Conservation (phyloP, 1,284 basidiomycete genomes). For the Gomphus bonarii region DNA sequence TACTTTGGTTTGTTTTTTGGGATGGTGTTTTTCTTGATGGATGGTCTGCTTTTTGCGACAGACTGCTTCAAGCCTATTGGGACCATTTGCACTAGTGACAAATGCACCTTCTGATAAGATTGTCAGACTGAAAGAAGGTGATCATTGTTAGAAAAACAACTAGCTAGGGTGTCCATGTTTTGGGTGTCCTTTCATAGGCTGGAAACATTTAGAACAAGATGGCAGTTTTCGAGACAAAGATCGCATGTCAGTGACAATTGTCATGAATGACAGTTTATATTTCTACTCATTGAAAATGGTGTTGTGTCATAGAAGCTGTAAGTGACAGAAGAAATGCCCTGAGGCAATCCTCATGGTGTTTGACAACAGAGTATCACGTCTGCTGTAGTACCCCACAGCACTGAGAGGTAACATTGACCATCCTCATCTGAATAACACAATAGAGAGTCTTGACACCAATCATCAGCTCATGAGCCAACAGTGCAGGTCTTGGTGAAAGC, state of each 20-base stretch:
- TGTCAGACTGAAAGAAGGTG: background rate
- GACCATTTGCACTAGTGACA: background rate
- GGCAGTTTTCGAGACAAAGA: background rate
- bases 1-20: background rate
- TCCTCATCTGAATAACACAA: too few relatives aligned
- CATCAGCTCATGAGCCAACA: too few relatives aligned
- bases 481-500: too few relatives aligned
- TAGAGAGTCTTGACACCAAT: too few relatives aligned
- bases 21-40: background rate
- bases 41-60: background rate
- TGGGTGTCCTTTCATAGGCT: background rate
- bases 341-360: background rate
- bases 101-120: background rate
- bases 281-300: too few relatives aligned
- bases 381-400: too few relatives aligned
- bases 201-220: background rate
- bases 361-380: too few relatives aligned
- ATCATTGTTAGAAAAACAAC: background rate
- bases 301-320: too few relatives aligned
- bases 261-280: background rate
- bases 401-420: too few relatives aligned
- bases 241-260: background rate
- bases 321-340: background rate
- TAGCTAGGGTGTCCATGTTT: background rate
- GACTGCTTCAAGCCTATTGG: background rate